Percentiles rank a stretch among this genome's conserved stretches.
phyloP scores from a whole-genome alignment of 2,329 filamentous ascomycete genomes.

The Fonsecaea erecta region DNA sequence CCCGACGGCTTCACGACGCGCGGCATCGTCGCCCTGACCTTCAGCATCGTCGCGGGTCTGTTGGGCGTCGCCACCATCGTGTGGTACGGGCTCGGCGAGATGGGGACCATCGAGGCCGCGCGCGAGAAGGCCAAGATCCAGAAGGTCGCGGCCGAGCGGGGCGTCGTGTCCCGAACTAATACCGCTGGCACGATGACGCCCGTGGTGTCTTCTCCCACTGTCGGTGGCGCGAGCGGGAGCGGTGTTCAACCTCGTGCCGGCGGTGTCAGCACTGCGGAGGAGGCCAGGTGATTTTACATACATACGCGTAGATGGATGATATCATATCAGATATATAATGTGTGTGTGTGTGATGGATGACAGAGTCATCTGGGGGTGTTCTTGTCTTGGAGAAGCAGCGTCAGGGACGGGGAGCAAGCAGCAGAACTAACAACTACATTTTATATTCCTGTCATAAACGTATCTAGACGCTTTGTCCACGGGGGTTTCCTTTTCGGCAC shows the following conservation, averaged over 20 bases:
- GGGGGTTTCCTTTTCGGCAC: neutral
- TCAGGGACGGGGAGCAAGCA: neutral
- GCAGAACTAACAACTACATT: too few relatives aligned
- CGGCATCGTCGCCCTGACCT: constrained; percentile 75
- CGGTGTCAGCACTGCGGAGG: too few relatives aligned
- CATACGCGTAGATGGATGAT: too few relatives aligned
- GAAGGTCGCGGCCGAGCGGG: neutral
- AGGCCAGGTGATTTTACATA: too few relatives aligned
- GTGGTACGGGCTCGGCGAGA: constrained; percentile 60
- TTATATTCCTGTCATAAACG: neutral
- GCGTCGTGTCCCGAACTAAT: constrained; percentile 1
- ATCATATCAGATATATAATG: too few relatives aligned
- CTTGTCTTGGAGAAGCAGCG: neutral
- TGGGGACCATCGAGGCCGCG: constrained; percentile 24
- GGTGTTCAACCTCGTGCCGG: too few relatives aligned
- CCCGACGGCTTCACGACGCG: constrained; percentile 72
- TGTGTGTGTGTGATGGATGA: too few relatives aligned
- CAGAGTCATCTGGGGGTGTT: too few relatives aligned
- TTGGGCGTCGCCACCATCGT: constrained; percentile 69
- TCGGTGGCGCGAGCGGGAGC: too few relatives aligned
- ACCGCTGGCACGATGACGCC: too few relatives aligned
- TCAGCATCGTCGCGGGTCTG: constrained; percentile 71
- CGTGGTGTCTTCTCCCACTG: too few relatives aligned
- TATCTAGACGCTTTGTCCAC: neutral
- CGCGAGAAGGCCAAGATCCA: constrained; percentile 10